Percentiles rank a stretch among this genome's conserved stretches.
phyloP scores from a whole-genome alignment of 164 flowering plant genomes.

The Nymphaea thermarum region DNA sequence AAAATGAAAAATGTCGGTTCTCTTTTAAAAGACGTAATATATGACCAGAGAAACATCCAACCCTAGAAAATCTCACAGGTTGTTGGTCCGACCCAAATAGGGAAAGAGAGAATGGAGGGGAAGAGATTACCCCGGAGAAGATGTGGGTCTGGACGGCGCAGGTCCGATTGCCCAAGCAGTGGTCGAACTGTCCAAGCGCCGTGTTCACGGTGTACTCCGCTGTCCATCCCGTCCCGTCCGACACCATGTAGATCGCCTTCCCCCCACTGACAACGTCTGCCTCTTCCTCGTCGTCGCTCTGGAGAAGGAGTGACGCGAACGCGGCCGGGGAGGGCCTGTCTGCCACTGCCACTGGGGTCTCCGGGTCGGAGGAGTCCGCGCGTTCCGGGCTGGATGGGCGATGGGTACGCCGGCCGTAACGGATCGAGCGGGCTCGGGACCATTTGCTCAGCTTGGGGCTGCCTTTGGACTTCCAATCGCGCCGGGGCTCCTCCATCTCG shows the following conservation, averaged over 20 bases:
- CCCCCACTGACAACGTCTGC: slow-evolving; percentile 8
- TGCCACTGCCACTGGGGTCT: background rate
- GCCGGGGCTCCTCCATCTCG: slow-evolving; percentile 10
- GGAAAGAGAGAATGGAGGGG: background rate
- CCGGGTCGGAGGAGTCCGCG: slow-evolving; percentile 2
- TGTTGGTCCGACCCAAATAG: background rate
- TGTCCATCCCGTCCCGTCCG: slow-evolving; percentile 97
- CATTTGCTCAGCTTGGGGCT: slow-evolving; percentile 68
- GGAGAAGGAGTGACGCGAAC: background rate
- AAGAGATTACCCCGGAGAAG: slow-evolving; percentile 60
- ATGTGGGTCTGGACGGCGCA: slow-evolving; percentile 81
- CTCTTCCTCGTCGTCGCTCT: slow-evolving; percentile 19
- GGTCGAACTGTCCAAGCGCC: slow-evolving; percentile 85
- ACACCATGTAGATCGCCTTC: slow-evolving; percentile 76
- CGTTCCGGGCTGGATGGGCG: slow-evolving; percentile 18
- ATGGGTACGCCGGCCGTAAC: slow-evolving; percentile 62
- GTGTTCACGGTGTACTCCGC: slow-evolving; percentile 82
- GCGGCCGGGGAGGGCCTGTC: background rate
- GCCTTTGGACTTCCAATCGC: slow-evolving; percentile 25
- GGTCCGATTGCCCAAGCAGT: slow-evolving; percentile 74
- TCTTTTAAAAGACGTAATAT: no score
- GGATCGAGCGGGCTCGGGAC: slow-evolving; percentile 69
- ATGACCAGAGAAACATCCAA: no score
- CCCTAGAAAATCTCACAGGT: no score
- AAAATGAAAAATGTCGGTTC: no score